These are phyloP conservation scores for Lasiosphaeria hispida DNA, from an alignment of 495 filamentous ascomycete species.

Conservation along the genomic window DNA sequence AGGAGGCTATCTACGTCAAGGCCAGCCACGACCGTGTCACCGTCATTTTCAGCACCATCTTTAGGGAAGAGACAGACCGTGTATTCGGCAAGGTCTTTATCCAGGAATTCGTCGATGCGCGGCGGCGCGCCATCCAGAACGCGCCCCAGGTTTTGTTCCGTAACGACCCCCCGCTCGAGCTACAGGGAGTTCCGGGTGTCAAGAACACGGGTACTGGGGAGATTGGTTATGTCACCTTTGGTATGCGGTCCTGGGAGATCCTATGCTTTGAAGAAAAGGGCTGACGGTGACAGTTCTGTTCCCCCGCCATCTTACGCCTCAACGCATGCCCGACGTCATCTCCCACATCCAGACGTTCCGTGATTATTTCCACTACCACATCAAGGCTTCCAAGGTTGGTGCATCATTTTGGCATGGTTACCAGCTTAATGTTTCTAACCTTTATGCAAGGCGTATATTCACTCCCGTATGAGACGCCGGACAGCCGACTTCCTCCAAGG, in stretches of 20 bases:
- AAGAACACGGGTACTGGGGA: conserved; percentile 69
- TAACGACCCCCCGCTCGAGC: conserved; percentile 89
- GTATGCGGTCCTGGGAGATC: conserved; percentile 47
- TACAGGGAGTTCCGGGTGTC: conserved; percentile 81
- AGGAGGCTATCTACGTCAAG: conserved; percentile 99
- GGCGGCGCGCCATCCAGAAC: conserved; percentile 93
- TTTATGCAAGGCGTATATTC: conserved; percentile 77
- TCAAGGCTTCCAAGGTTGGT: conserved; percentile 79
- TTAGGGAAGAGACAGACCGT: conserved; percentile 94
- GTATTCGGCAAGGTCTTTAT: conserved; percentile 96
- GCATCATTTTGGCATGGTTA: background rate
- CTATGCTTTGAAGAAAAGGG: background rate
- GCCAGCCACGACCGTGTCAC: conserved; percentile 95
- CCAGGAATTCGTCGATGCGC: conserved; percentile 93
- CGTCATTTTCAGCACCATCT: conserved; percentile 98
- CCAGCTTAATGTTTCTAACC: conserved; percentile 2
- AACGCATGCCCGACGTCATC: conserved; percentile 89
- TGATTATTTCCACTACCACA: conserved; percentile 99
- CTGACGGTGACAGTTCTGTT: conserved; percentile 73
- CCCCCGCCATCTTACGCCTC: conserved; percentile 85
- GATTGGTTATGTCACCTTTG: conserved; percentile 96
- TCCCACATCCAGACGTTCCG: conserved; percentile 99
- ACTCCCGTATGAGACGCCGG: conserved; percentile 93
- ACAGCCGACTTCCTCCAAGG: conserved; percentile 98
- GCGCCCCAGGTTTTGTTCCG: conserved; percentile 97